A percentile compares a stretch with the other conserved stretches of the same genome.
These are phyloP conservation scores for Fusarium piperis DNA, from an alignment of 2,329 filamentous ascomycete species.

Conservation along the genomic window DNA sequence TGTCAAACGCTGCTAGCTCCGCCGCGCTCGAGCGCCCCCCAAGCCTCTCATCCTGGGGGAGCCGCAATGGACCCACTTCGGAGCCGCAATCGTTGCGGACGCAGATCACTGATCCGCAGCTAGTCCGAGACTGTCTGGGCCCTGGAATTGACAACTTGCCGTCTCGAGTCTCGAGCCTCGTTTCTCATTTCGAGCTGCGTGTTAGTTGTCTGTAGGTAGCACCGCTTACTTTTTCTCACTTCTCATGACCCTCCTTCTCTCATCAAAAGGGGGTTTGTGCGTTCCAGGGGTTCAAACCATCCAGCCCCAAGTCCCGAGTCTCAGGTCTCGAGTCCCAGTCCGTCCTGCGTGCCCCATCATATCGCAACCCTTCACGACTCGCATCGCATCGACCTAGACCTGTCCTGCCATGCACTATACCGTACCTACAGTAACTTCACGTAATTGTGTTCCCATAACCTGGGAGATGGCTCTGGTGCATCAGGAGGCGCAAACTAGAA, in stretches of 20 bases:
- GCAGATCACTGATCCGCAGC: conserved; percentile 44
- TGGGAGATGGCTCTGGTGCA: background rate
- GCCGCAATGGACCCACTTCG: conserved; percentile 42
- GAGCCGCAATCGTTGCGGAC: conserved; percentile 42
- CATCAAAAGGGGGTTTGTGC: conserved; percentile 13
- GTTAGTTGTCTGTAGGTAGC: conserved; percentile 3
- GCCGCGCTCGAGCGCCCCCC: background rate
- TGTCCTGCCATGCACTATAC: background rate
- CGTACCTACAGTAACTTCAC: background rate
- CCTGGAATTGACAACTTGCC: conserved; percentile 28
- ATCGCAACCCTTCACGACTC: conserved; percentile 8
- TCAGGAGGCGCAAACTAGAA: background rate
- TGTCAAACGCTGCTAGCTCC: conserved; percentile 27
- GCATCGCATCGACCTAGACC: background rate
- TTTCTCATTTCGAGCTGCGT: conserved; percentile 23
- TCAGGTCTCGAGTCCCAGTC: conserved; percentile 5
- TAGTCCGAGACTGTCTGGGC: conserved; percentile 23
- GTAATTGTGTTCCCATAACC: background rate
- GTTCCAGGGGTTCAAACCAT: conserved; percentile 18
- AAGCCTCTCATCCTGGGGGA: conserved; percentile 36
- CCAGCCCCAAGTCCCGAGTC: conserved; percentile 12
- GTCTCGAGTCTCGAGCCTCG: conserved; percentile 20
- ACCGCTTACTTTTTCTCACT: background rate
- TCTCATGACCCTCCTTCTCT: conserved; percentile 1
- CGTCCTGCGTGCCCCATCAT: conserved; percentile 1